Base-by-base conservation (phyloP, 768 basidiomycete genomes). In the Lenzites betulinus region DNA sequence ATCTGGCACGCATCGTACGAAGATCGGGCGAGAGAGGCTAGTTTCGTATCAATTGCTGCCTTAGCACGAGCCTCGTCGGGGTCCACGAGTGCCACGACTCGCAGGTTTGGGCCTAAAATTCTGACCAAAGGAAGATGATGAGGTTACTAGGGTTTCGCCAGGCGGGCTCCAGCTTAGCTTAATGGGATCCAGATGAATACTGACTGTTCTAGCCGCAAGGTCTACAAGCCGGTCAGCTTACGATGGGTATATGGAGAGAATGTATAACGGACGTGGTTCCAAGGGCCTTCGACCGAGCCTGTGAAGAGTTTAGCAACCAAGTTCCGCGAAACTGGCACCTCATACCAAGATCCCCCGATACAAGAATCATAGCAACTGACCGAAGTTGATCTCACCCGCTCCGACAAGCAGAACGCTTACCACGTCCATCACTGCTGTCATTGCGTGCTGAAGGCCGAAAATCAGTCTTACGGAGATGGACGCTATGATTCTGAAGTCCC, bases 371-470 rank as follows among this genome's bases (percentile, higher is more conserved):
- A n/a, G 11, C 36, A 3, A 44, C 69, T 16, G 42, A 62, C 79
- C 80, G 63, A 82, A 82, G 75, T 80, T 81, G 75, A 81, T 80
- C 70, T 81, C 78, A 16, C 79, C 81, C 1, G 81, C 81, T n/a
- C 81, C 81, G 57, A 82, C 70, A 67, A 80, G 76, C 60, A 79
- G 70, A 1, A 82, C 70, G 66, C 80, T 80, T 66, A 79, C n/a
- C 1, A 48, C 12, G 2, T 30, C 22, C n/a, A 50, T 7, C 54
- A 57, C 52, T 28, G 33, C 44, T 28, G 4, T 44, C 28, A 25
- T n/a, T n/a, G n/a, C n/a, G n/a, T n/a, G n/a, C n/a, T n/a, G n/a
- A n/a, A n/a, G n/a, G n/a, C n/a, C n/a, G n/a, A n/a, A n/a, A n/a
- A n/a, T n/a, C n/a, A n/a, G n/a, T n/a, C n/a, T n/a, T n/a, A n/a